Evolutionary conservation across 108 stramenopile species (phyloP), one percentile per base, ranked within the genome.

Genomic region (Nitzschia inconspicua): DNA sequence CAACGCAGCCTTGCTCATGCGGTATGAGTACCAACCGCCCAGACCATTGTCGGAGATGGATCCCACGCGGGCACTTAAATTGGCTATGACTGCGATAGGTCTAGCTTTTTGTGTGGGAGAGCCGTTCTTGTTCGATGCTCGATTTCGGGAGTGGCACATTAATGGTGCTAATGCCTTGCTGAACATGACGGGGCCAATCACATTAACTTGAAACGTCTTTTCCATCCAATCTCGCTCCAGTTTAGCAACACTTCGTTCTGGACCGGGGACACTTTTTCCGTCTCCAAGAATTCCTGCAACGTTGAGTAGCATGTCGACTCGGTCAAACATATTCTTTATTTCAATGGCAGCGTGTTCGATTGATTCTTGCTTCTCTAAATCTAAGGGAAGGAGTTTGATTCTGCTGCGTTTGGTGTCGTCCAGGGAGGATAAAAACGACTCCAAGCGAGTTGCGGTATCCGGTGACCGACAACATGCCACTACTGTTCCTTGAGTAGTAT

Each of bases 1-100:
- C 72, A 95, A 75, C 0, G 94, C 95, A 8, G 91, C 44, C 65
- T 97, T 97, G 42, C 86, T 84, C 46, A 88, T 72, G 41, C 96
- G 82, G 60, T 97, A 97, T 27, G 64, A 65, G 73, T 95, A 93
- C 96, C 96, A 97, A 26, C 93, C 95, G 9, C 96, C 96, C 22
- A 95, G 51, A 22, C 61, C 47, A 75, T 96, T 96, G 60, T 97
- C 96, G 0, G 80, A 73, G 25, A 96, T 95, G 34, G 88, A 89
- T 16, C 95, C 96, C 3, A 95, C 95, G 22, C 95, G 80, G 1
- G 96, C 96, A 59, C 85, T 86, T 4, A 95, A 44, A 65, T 88
- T 94, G 20, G 75, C 89, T 48, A 97, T 75, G 11, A 95, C 60
- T 8, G 85, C 58, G 22, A 47, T 50, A 7, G 78, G 55, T 40